These are phyloP conservation scores for Phytophthora vignae DNA, from an alignment of 352 stramenopile genomes.

Conservation along the genomic window DNA sequence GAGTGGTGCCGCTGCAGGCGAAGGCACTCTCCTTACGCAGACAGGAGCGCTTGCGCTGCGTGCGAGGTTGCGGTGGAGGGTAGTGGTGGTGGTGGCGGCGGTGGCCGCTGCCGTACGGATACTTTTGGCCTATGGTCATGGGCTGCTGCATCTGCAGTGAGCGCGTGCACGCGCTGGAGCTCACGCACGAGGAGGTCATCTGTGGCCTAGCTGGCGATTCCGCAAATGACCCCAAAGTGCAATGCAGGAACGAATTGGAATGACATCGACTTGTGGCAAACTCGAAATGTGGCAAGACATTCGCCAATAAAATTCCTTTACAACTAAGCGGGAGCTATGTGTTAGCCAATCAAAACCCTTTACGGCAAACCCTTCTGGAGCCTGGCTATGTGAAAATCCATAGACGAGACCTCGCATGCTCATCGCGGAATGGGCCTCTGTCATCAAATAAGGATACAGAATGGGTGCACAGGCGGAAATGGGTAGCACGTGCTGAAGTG, in stretches of 20 bases:
- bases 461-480: not conserved
- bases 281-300: too few species aligned
- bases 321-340: too few species aligned
- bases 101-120: conserved; percentile 10
- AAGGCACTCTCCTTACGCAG: conserved; percentile 67
- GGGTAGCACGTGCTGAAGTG: not conserved
- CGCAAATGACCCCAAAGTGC: conserved; percentile 20
- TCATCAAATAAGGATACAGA: not conserved
- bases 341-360: too few species aligned
- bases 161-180: conserved; percentile 9
- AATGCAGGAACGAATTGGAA: too few species aligned
- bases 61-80: conserved; percentile 16
- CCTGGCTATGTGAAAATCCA: not conserved
- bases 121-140: conserved; percentile 40
- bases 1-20: conserved; percentile 18
- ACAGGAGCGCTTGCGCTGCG: conserved; percentile 41
- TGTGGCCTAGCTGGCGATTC: conserved; percentile 3
- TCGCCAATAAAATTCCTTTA: too few species aligned
- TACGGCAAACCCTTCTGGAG: too few species aligned
- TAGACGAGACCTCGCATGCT: conserved; percentile 2
- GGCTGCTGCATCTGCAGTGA: conserved; percentile 37
- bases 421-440: not conserved
- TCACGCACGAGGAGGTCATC: conserved; percentile 35
- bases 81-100: conserved; percentile 12
- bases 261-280: too few species aligned